Conservation (phyloP, 1,284 basidiomycete species). For the Austropuccinia psidii region DNA sequence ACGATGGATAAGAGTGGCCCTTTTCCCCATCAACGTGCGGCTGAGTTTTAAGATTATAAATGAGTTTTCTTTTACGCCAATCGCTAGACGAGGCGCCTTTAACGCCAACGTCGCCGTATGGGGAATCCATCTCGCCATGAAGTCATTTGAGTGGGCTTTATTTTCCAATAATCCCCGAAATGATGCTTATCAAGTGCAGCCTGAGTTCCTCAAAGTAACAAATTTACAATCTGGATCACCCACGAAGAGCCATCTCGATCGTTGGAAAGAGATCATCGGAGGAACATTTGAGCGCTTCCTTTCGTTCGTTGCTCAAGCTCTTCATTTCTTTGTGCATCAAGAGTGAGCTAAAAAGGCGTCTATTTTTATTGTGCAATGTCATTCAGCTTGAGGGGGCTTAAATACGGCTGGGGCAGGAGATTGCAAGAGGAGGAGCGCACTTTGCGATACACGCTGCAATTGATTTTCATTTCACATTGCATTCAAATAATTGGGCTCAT, state of each 20-base stretch:
- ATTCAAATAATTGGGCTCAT: neutral
- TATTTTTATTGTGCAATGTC: too few relatives aligned
- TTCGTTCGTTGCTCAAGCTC: too few relatives aligned
- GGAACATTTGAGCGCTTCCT: too few relatives aligned
- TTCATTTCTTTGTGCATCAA: too few relatives aligned
- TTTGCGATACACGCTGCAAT: neutral
- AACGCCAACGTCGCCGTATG: conserved; percentile 13
- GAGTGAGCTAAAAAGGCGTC: too few relatives aligned
- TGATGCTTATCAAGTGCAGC: too few relatives aligned
- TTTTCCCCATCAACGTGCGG: conserved; percentile 9
- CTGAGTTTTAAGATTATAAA: conserved; percentile 1
- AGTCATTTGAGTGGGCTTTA: conserved; percentile 25
- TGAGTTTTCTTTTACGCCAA: neutral
- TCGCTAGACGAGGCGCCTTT: conserved; percentile 1
- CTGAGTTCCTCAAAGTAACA: too few relatives aligned
- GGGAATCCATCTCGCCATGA: conserved; percentile 21
- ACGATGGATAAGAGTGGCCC: neutral
- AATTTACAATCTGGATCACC: neutral
- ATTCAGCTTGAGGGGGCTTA: conserved; percentile 14
- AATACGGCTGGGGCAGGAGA: conserved; percentile 27
- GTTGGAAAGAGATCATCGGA: too few relatives aligned
- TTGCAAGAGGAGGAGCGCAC: neutral
- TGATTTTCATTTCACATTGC: neutral
- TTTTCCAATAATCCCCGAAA: too few relatives aligned
- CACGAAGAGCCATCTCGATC: neutral